phyloP scores from a whole-genome alignment of 129 eudicot genomes.

The Apium graveolens region DNA sequence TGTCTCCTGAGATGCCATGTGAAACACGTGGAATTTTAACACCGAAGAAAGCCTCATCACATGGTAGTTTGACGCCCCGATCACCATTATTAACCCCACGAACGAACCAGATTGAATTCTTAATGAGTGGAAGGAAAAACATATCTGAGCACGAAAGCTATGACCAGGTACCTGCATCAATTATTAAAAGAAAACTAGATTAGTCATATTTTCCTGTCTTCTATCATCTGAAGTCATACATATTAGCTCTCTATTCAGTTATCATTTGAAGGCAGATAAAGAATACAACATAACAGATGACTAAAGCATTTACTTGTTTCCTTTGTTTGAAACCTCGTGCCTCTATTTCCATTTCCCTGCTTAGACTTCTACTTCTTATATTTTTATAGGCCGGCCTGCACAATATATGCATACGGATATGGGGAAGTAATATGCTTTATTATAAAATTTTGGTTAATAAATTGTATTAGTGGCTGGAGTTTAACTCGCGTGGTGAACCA shows the following conservation, averaged over 20 bases:
- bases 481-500: neutral
- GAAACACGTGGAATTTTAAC: conserved; percentile 29
- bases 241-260: neutral
- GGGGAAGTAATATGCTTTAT: neutral
- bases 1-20: conserved; percentile 32
- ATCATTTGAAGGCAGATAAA: neutral
- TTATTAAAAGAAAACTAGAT: neutral
- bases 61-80: conserved; percentile 77
- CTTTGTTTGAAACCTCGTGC: neutral
- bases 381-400: neutral
- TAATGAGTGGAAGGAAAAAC: conserved; percentile 50
- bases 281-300: neutral
- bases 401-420: neutral
- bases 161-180: conserved; percentile 46
- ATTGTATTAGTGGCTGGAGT: neutral
- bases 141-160: conserved; percentile 72
- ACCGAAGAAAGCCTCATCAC: conserved; percentile 51
- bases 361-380: neutral
- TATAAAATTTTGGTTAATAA: neutral
- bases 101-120: conserved; percentile 60
- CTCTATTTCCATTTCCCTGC: neutral
- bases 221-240: neutral
- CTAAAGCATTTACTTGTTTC: neutral
- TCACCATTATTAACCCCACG: conserved; percentile 86
- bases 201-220: neutral